Evolutionary conservation across 2,329 filamentous ascomycete genomes (phyloP), one percentile per base, ranked within the genome.

Genomic region (Penicillium sp.): DNA sequence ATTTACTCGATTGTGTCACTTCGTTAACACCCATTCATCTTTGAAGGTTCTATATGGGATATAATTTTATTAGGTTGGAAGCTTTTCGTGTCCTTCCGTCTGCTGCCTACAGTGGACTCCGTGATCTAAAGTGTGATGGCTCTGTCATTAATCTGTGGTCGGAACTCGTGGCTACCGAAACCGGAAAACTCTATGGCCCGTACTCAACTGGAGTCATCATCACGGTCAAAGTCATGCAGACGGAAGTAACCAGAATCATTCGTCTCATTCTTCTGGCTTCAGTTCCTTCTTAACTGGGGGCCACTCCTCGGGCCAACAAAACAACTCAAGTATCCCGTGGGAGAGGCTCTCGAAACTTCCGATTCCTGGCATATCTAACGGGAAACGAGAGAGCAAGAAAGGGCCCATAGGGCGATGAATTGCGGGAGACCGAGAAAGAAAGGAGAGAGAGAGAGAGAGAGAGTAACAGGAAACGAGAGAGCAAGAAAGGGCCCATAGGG

Each of bases 331-430:
- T 16, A 16, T 64, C 32, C 63, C 63, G 11, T 65, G 63, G 63
- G 57, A 65, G 21, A 64, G 61, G 22, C 45, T 69, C 48, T 53
- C 65, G 58, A 54, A 60, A 49, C 29, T 65, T 43, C 55, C 68
- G 52, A 43, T 71, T 56, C 34, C 65, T 1, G 74, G 74, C 7
- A n/a, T n/a, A n/a, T n/a, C n/a, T n/a, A n/a, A n/a, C n/a, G n/a
- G n/a, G n/a, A n/a, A n/a, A n/a, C n/a, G n/a, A n/a, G n/a, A n/a
- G n/a, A n/a, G n/a, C n/a, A n/a, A n/a, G n/a, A n/a, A n/a, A n/a
- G n/a, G n/a, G n/a, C n/a, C n/a, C n/a, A n/a, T n/a, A n/a, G n/a
- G n/a, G n/a, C n/a, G n/a, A n/a, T n/a, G n/a, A n/a, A n/a, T n/a
- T n/a, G n/a, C n/a, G n/a, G n/a, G n/a, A n/a, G n/a, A n/a, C n/a